Base-by-base conservation (phyloP, 2,329 filamentous ascomycete species). In the Rhexocercosporidium sp. region DNA sequence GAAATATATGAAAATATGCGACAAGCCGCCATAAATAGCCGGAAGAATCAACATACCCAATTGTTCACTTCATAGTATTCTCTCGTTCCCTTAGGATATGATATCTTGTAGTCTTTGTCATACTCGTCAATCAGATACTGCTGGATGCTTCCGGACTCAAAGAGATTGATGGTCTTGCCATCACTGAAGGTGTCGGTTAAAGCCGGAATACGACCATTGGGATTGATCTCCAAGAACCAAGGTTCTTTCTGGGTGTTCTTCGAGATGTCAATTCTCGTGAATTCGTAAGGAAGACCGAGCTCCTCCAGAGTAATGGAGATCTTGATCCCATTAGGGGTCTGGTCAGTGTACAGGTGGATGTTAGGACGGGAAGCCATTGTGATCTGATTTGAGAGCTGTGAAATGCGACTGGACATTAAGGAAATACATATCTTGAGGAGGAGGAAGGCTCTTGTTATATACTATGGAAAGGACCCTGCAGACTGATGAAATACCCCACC, bases 211-310 rank as follows among this genome's bases (percentile, higher is more conserved):
- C 94, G 91, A 71, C 94, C 94, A 78, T 97, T 97, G 70, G 94
- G 94, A 80, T 97, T 97, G 81, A 97, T 96, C 62, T 90, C 89
- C 31, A 96, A 86, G 81, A 95, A 97, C 93, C 92, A 96, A 18
- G 87, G 88, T 78, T 95, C 87, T 74, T 96, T 96, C 75, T 57
- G 54, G 18, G 54, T 85, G 77, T 93, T 92, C 70, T 92, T 91
- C 70, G 78, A 82, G 67, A 96, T 85, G n/a, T 91, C 85, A 74
- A 96, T 89, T 51, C 86, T 83, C 62, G 90, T 86, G 51, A 89
- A 86, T 80, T 93, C 89, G 82, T 97, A 97, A n/a, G 90, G 87
- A 47, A 96, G 82, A 72, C 90, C 90, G 4, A 97, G 85, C 81
- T 97, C 94, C 81, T 96, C 93, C 18, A 97, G 82, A 11, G 92